These are phyloP conservation scores for Athelia psychrophila DNA, from an alignment of 1,284 basidiomycete species.

Conservation along the genomic window DNA sequence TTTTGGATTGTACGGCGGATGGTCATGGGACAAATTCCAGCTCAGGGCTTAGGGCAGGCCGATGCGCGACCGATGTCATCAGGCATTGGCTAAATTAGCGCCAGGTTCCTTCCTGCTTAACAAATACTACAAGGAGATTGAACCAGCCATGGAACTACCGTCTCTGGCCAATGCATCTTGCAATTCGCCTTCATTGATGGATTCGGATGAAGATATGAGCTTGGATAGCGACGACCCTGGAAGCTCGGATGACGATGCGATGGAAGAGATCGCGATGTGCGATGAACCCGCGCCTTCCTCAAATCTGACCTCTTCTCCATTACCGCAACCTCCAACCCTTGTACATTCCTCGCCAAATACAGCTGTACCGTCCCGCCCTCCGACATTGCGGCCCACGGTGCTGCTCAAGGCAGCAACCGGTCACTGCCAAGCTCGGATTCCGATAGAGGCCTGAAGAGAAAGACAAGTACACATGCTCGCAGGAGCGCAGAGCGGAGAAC, in stretches of 20 bases:
- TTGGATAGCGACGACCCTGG: constrained; percentile 61
- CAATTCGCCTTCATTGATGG: constrained; percentile 52
- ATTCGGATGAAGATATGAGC: constrained; percentile 77
- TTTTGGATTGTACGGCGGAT: no score
- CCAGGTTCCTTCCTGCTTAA: no score
- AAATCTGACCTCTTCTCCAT: constrained; percentile 23
- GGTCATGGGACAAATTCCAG: no score
- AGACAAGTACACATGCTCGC: constrained; percentile 44
- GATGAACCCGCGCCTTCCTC: constrained; percentile 41
- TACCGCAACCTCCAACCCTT: constrained; percentile 21
- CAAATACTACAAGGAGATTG: constrained; percentile 57
- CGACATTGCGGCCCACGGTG: constrained; percentile 25
- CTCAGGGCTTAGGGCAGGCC: no score
- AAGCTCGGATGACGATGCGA: constrained; percentile 69
- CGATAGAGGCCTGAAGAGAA: constrained; percentile 26
- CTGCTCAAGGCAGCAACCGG: constrained; percentile 19
- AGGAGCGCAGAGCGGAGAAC: constrained; percentile 48
- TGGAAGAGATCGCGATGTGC: constrained; percentile 77
- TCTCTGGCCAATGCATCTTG: constrained; percentile 57
- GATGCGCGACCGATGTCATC: no score
- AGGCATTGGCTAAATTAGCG: no score
- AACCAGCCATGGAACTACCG: constrained; percentile 69
- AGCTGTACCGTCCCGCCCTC: constrained; percentile 22
- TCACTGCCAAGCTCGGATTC: constrained; percentile 21
- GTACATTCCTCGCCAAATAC: constrained; percentile 24